Percentiles rank a stretch among this genome's conserved stretches.
phyloP scores from a whole-genome alignment of 2,329 filamentous ascomycete genomes.

The Neonectria magnoliae region DNA sequence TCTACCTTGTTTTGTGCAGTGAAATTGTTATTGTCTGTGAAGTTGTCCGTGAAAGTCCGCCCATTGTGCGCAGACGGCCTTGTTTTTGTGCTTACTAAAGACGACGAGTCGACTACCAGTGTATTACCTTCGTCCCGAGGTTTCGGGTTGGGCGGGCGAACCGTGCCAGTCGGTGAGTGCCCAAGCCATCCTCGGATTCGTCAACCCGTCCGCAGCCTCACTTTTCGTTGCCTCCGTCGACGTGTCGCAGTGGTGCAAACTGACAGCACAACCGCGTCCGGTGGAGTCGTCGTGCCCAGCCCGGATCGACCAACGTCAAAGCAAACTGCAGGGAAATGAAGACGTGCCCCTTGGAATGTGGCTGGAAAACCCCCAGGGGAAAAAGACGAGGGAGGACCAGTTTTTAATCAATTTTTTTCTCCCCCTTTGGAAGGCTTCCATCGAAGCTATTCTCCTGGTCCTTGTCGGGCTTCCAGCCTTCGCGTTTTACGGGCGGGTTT shows the following conservation, averaged over 20 bases:
- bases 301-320: neutral
- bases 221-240: neutral
- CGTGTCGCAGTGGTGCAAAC: neutral
- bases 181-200: neutral
- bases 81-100: neutral
- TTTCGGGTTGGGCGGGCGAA: neutral
- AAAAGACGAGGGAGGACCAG: neutral
- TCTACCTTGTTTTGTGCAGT: neutral
- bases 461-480: neutral
- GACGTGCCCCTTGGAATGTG: neutral
- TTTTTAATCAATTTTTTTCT: neutral
- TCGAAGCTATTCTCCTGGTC: neutral
- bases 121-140: neutral
- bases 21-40: neutral
- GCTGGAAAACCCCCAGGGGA: slow-evolving; percentile 7
- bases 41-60: neutral
- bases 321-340: neutral
- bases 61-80: neutral
- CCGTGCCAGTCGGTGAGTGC: neutral
- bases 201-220: slow-evolving; percentile 7
- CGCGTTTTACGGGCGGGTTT: slow-evolving; percentile 5
- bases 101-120: too few species aligned
- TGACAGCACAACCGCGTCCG: neutral
- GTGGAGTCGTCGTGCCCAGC: neutral
- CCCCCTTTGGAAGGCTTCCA: neutral